Percentiles rank a stretch among this genome's conserved stretches.
phyloP scores from a whole-genome alignment of 1,284 basidiomycete species.

The Paramarasmius palmivorus region DNA sequence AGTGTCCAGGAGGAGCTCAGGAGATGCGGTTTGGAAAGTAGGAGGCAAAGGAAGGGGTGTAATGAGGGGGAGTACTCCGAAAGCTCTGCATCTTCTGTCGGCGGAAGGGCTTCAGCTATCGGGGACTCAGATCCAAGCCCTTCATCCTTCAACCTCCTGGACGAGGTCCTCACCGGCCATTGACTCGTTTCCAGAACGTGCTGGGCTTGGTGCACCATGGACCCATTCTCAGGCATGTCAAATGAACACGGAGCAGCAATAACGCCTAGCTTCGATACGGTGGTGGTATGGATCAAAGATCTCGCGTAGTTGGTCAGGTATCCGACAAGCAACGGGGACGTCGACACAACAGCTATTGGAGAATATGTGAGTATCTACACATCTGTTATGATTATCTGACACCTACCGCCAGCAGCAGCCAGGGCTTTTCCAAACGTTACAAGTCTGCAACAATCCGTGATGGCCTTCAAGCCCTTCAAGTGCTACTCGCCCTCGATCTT shows the following conservation, averaged over 20 bases:
- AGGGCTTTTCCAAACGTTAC: neutral
- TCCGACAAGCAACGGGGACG: neutral
- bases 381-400: too few species aligned
- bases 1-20: too few species aligned
- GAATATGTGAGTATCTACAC: neutral
- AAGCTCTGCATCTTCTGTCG: too few species aligned
- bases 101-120: too few species aligned
- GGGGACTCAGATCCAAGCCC: neutral
- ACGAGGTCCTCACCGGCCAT: neutral
- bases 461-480: neutral
- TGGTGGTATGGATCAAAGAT: neutral
- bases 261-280: neutral
- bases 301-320: neutral
- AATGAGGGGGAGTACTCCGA: too few species aligned
- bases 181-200: neutral
- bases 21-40: too few species aligned
- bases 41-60: too few species aligned
- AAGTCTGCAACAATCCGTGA: neutral
- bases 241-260: neutral
- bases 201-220: neutral
- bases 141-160: neutral
- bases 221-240: neutral
- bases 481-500: conserved; percentile 57
- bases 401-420: neutral
- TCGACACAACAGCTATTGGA: neutral